Evolutionary conservation across 305 asterid genomes (phyloP), one percentile per base, ranked within the genome.

Genomic region (Solanum hybrid): DNA sequence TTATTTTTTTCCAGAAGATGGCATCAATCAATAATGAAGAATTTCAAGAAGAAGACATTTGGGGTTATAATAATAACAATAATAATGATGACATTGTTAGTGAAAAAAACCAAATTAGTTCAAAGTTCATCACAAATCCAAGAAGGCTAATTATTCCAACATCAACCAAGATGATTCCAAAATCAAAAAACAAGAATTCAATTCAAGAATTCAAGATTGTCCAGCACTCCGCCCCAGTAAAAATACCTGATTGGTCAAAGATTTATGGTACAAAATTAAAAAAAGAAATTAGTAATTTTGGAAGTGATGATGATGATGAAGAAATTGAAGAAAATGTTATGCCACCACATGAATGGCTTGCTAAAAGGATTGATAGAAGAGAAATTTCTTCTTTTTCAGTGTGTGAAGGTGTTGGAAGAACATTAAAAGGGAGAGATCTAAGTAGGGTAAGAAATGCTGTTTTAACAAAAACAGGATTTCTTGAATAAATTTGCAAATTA

Each of bases 381-480:
- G 92, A 89, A 33, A 89, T 91, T 2, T 91, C 93, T 4, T 93
- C 98, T 22, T 94, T 93, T 83, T 96, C 97, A 1, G 96, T 96
- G 39, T 93, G 95, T 74, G 97, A 94, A 92, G 98, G 97, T 2
- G 93, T 89, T 73, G 98, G 98, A 77, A 94, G 96, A 46, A 96
- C 96, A 16, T 95, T 96, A 8, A 96, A 95, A 88, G 97, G 98
- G 18, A 95, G 97, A 91, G 98, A 95, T 88, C 90, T 94, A 10
- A 93, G 94, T 87, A 87, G 93, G 91, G 94, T 95, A 12, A 92
- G 98, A 92, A 94, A 95, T 92, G 92, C 92, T 31, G 94, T 96
- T 2, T 90, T 95, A 78, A 90, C 92, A 34, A 94, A 90, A 92
- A 96, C 98, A 6, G 97, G 98, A 8, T 96, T 96, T 93, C 96